These are phyloP conservation scores for Penicillium paneum DNA, from an alignment of 2,329 filamentous ascomycete genomes.

Conservation along the genomic window DNA sequence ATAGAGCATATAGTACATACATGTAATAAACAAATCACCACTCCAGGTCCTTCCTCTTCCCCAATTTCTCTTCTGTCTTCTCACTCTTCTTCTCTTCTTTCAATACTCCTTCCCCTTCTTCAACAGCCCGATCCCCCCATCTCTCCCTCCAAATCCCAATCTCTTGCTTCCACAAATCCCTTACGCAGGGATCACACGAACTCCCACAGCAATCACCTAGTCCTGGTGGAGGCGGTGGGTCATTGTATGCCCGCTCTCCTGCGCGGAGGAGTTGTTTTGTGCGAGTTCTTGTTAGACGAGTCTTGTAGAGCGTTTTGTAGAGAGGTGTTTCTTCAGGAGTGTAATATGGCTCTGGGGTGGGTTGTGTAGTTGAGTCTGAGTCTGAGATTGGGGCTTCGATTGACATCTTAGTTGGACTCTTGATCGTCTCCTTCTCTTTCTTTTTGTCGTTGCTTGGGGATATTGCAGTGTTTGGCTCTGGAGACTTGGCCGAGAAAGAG, in stretches of 20 bases:
- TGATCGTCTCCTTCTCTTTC: neutral
- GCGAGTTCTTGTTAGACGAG: constrained; percentile 29
- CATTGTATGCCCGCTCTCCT: constrained; percentile 27
- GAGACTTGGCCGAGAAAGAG: constrained; percentile 4
- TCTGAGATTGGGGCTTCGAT: neutral
- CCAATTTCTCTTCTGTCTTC: neutral
- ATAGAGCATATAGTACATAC: too few species aligned
- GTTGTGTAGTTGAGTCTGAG: neutral
- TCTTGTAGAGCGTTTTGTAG: constrained; percentile 29
- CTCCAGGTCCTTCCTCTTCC: constrained; percentile 15
- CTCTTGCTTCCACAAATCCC: constrained; percentile 36
- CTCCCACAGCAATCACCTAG: constrained; percentile 37
- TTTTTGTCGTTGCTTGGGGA: neutral
- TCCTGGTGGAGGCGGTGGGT: constrained; percentile 34
- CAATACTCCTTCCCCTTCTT: neutral
- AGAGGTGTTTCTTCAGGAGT: constrained; percentile 23
- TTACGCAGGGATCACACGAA: constrained; percentile 38
- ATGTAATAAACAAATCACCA: constrained; percentile 10
- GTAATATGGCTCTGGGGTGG: constrained; percentile 24
- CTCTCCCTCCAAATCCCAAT: constrained; percentile 33
- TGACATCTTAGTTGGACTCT: constrained; percentile 2
- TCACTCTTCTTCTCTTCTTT: constrained; percentile 9
- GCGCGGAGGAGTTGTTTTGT: constrained; percentile 35
- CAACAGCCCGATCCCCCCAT: constrained; percentile 27
- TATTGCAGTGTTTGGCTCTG: neutral